A percentile compares a stretch with the other conserved stretches of the same genome.
Conservation (phyloP, 129 eudicot genomes). For the Lonicera japonica region DNA sequence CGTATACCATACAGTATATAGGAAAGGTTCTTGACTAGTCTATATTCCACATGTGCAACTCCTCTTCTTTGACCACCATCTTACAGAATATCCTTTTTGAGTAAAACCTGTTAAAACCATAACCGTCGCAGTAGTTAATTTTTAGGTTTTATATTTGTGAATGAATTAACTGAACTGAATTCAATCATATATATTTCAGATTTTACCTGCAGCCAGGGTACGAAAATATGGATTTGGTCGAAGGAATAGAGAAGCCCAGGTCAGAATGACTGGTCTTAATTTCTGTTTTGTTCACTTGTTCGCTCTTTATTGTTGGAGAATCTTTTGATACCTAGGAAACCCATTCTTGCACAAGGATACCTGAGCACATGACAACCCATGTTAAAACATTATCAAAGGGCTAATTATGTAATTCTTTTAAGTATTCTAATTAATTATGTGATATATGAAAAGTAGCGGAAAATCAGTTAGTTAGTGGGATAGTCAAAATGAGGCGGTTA, state of each 20-base stretch:
- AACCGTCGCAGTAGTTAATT: not conserved
- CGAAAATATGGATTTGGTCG: constrained; percentile 36
- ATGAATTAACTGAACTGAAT: not conserved
- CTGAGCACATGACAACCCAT: constrained; percentile 29
- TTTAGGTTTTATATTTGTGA: too few relatives aligned
- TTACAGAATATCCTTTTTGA: constrained; percentile 46
- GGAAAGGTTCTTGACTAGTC: too few relatives aligned
- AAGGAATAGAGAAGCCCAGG: constrained; percentile 23
- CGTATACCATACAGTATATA: not conserved
- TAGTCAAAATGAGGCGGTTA: too few relatives aligned
- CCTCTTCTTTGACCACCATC: constrained; percentile 24
- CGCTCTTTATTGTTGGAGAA: constrained; percentile 63
- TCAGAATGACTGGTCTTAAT: not conserved
- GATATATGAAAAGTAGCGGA: too few relatives aligned
- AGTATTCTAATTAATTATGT: too few relatives aligned
- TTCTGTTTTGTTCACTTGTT: constrained; percentile 29
- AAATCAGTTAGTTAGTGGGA: too few relatives aligned
- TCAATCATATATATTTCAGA: too few relatives aligned
- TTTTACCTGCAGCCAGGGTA: constrained; percentile 55
- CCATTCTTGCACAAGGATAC: constrained; percentile 76
- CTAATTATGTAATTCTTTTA: too few relatives aligned
- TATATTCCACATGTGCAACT: not conserved
- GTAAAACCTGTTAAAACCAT: constrained; percentile 25
- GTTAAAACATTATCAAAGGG: not conserved
- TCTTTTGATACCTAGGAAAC: constrained; percentile 66